A percentile compares a stretch with the other conserved stretches of the same genome.
These are phyloP conservation scores for Trichoderma gracile DNA, from an alignment of 2,329 filamentous ascomycete genomes.

Conservation along the genomic window DNA sequence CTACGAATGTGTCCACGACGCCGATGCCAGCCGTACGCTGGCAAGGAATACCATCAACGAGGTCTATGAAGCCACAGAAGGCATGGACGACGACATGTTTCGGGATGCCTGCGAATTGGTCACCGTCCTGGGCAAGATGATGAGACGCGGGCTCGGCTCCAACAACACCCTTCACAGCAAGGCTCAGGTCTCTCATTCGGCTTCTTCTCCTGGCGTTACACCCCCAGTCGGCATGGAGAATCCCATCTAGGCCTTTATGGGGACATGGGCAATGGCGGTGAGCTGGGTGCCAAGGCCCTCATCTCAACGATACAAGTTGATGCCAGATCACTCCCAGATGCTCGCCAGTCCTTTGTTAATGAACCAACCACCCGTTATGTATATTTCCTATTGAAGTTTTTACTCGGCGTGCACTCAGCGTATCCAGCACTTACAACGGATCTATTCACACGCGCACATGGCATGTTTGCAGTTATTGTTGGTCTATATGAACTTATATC, in stretches of 20 bases:
- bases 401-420: neutral
- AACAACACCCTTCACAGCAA: conserved; percentile 40
- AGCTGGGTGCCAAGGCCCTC: neutral
- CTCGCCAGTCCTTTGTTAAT: neutral
- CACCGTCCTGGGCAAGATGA: conserved; percentile 82
- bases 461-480: conserved; percentile 6
- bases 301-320: neutral
- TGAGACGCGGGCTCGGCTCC: conserved; percentile 67
- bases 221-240: conserved; percentile 47
- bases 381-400: neutral
- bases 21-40: conserved; percentile 70
- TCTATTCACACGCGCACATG: neutral
- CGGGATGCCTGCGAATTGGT: conserved; percentile 88
- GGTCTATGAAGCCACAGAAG: conserved; percentile 87
- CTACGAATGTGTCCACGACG: conserved; percentile 88
- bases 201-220: conserved; percentile 29
- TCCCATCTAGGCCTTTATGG: conserved; percentile 39
- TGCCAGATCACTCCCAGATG: no score
- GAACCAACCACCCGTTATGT: neutral
- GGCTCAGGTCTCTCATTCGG: conserved; percentile 37
- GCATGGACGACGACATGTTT: conserved; percentile 95
- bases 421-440: neutral
- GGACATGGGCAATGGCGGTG: neutral
- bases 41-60: conserved; percentile 84
- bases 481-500: conserved; percentile 8